Conservation (phyloP, 2,329 filamentous ascomycete genomes). For the Apiospora koreana region DNA sequence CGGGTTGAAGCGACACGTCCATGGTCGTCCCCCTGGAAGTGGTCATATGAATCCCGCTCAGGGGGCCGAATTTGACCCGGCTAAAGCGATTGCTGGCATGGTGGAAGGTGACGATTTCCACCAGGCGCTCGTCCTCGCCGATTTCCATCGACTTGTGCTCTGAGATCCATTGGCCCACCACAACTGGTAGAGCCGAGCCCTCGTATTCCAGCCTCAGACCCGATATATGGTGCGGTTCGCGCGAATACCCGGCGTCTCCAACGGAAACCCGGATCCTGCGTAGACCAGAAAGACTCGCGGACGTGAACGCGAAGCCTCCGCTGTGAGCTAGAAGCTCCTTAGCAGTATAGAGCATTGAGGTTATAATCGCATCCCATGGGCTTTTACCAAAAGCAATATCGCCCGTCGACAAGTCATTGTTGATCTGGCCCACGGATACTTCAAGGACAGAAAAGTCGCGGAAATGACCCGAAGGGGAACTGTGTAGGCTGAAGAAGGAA, state of each 20-base stretch:
- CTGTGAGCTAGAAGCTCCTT: slow-evolving; percentile 17
- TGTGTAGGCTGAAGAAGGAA: background rate
- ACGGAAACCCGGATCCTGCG: slow-evolving; percentile 21
- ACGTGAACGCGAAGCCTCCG: slow-evolving; percentile 19
- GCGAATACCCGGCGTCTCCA: background rate
- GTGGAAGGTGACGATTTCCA: slow-evolving; percentile 22
- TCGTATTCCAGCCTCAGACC: slow-evolving; percentile 24
- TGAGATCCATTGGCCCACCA: slow-evolving; percentile 25
- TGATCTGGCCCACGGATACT: background rate
- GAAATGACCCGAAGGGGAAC: background rate
- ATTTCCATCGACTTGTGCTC: slow-evolving; percentile 18
- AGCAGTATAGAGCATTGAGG: slow-evolving; percentile 14
- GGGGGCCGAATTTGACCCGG: slow-evolving; percentile 20
- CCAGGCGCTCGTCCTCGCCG: slow-evolving; percentile 18
- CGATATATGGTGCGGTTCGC: slow-evolving; percentile 16
- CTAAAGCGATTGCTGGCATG: slow-evolving; percentile 18
- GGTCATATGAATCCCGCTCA: slow-evolving; percentile 17
- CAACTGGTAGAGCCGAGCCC: slow-evolving; percentile 16
- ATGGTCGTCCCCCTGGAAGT: slow-evolving; percentile 17
- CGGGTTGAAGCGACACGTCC: slow-evolving; percentile 14
- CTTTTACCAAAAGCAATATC: background rate
- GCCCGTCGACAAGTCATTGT: background rate
- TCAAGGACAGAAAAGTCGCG: background rate
- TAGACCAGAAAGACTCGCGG: slow-evolving; percentile 18
- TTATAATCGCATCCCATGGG: slow-evolving; percentile 11